Evolutionary conservation across 345 rosid species (phyloP).

Genomic region (Alliaria petiolata): DNA sequence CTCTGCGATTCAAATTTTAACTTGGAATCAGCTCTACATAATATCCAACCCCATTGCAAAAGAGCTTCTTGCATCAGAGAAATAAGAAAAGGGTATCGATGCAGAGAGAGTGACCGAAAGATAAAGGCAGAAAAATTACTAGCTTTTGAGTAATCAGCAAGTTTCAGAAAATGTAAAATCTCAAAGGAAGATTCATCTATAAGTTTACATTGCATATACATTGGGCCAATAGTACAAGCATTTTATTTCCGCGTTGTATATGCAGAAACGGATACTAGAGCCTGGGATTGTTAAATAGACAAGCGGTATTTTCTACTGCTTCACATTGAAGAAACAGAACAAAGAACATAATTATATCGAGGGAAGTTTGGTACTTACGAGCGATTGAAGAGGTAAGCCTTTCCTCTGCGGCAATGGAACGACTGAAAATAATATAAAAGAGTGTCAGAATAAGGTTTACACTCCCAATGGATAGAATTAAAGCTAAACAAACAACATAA

Average conservation of each 20-base stretch:
- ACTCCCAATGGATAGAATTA: background rate
- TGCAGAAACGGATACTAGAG: background rate
- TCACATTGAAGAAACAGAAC: background rate
- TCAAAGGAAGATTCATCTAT: background rate
- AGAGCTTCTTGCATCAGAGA: too few relatives aligned
- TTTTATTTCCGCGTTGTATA: too few relatives aligned
- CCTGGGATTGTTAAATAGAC: background rate
- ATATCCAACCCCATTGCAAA: background rate
- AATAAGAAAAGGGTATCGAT: background rate
- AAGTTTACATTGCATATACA: background rate
- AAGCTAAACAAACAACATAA: background rate
- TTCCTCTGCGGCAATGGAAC: constrained; percentile 70
- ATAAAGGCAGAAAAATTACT: background rate
- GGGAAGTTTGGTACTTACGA: constrained; percentile 46
- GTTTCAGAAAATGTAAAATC: background rate
- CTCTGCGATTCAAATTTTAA: constrained; percentile 42
- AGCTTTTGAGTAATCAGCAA: constrained; percentile 1
- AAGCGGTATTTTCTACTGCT: background rate
- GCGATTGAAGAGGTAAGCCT: constrained; percentile 78
- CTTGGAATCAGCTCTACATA: background rate
- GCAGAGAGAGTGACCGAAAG: background rate
- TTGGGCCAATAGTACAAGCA: too few relatives aligned
- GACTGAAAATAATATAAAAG: constrained; percentile 41
- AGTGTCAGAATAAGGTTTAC: background rate
- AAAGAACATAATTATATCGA: background rate